Evolutionary conservation across 495 filamentous ascomycete species (phyloP), one percentile per base, ranked within the genome.

Genomic region (Ascobolus immersus): DNA sequence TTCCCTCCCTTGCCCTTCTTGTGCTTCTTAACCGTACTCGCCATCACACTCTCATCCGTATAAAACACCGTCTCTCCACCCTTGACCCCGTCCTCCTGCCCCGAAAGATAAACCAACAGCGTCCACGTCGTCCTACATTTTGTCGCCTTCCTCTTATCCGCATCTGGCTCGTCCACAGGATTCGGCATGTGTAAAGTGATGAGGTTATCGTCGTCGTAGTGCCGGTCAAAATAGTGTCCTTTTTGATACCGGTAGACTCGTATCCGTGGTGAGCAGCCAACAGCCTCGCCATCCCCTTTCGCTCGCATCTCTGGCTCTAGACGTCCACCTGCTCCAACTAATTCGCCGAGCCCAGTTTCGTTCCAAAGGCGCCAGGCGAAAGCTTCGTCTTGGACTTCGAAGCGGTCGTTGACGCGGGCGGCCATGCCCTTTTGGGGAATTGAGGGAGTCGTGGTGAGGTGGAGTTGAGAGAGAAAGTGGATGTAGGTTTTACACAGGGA

Each of bases 21-120:
- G 45, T 37, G 55, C 50, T 47, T 67, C 47, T 60, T 69, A 7
- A 61, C 59, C 33, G n/a, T n/a, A n/a, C n/a, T n/a, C n/a, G n/a
- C n/a, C n/a, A n/a, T n/a, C n/a, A n/a, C n/a, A n/a, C n/a, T n/a
- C n/a, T n/a, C n/a, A n/a, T 77, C 64, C 1, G 78, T 78, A 46
- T 91, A 86, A 52, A 94, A 94, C 26, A 86, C 73, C 0, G 82
- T 93, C 45, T 92, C 78, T 25, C 82, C 84, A 17, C 84, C 84
- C 7, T 57, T 42, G 39, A 78, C 73, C 6, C 71, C 73, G 1
- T 71, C 71, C 3, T 54, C 49, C 3, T 61, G 57, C 3, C 69
- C 69, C 0, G 74, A 81, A 21, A 94, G 63, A 43, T 93, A 94
- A 32, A 92, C 66, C 1, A 92, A 62, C 4, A 91, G 61, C 0